Evolutionary conservation across 73 alveolate genomes (phyloP).

Genomic region (Tetrahymena borealis): DNA sequence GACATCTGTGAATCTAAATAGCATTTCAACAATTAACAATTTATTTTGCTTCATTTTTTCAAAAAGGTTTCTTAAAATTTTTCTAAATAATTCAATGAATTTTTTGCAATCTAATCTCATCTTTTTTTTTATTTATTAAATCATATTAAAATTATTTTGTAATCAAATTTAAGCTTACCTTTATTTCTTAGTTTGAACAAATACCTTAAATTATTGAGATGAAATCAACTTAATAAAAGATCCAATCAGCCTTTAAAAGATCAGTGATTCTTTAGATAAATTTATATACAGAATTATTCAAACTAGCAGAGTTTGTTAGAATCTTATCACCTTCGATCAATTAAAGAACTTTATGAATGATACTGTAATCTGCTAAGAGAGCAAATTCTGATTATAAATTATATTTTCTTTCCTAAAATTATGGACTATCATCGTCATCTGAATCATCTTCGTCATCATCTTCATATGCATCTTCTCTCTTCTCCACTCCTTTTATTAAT

Average conservation of each 20-base stretch:
- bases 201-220: conserved; percentile 38
- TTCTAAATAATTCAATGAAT: conserved; percentile 23
- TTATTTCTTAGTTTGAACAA: conserved; percentile 15
- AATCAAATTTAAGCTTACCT: background rate
- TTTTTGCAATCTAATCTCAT: conserved; percentile 18
- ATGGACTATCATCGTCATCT: conserved; percentile 19
- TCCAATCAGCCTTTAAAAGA: conserved; percentile 62
- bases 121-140: background rate
- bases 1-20: conserved; percentile 55
- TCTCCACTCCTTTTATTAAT: background rate
- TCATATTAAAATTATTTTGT: background rate
- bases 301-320: conserved; percentile 7
- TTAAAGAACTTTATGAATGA: conserved; percentile 10
- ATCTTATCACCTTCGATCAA: conserved; percentile 18
- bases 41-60: conserved; percentile 46
- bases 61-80: conserved; percentile 48
- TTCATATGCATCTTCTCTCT: conserved; percentile 6
- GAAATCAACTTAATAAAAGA: conserved; percentile 64
- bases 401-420: conserved; percentile 31
- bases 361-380: conserved; percentile 17
- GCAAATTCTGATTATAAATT: conserved; percentile 31
- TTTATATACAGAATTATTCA: conserved; percentile 8
- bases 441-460: conserved; percentile 32
- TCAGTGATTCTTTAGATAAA: conserved; percentile 52
- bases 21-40: conserved; percentile 50